These are phyloP conservation scores for Boletus subcaerulescens DNA, from an alignment of 768 basidiomycete species.

Conservation along the genomic window DNA sequence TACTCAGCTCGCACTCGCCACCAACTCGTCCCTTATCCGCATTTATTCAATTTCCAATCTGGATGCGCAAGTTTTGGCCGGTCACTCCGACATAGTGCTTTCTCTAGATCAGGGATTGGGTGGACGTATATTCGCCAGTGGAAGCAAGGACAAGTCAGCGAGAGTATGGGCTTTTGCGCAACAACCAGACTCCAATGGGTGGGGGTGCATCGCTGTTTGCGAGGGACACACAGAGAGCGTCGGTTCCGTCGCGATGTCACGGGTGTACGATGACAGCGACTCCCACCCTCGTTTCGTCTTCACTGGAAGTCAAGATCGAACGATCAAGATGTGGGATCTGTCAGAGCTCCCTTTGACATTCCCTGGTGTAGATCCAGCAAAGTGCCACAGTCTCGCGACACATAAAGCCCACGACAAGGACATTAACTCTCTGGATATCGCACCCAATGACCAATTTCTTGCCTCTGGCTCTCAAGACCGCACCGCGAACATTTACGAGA, in stretches of 20 bases:
- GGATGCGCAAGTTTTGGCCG: slow-evolving; percentile 82
- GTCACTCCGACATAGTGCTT: slow-evolving; percentile 90
- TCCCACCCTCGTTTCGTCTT: slow-evolving; percentile 66
- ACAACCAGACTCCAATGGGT: slow-evolving; percentile 20
- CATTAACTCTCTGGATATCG: slow-evolving; percentile 92
- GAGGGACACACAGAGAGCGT: slow-evolving; percentile 95
- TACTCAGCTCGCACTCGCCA: slow-evolving; percentile 87
- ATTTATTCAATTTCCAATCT: slow-evolving; percentile 75
- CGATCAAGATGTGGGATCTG: slow-evolving; percentile 99
- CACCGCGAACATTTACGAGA: slow-evolving; percentile 85
- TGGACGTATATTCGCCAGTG: slow-evolving; percentile 78
- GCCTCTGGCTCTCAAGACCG: slow-evolving; percentile 96
- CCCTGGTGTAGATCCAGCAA: slow-evolving; percentile 32
- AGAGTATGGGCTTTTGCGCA: slow-evolving; percentile 67
- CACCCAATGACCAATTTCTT: slow-evolving; percentile 84
- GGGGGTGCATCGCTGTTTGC: slow-evolving; percentile 78
- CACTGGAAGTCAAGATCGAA: slow-evolving; percentile 95
- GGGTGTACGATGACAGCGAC: slow-evolving; percentile 28
- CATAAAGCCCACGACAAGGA: slow-evolving; percentile 96
- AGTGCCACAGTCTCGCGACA: slow-evolving; percentile 77
- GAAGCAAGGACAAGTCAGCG: slow-evolving; percentile 88
- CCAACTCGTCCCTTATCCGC: slow-evolving; percentile 94
- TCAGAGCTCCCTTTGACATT: slow-evolving; percentile 41
- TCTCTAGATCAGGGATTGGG: slow-evolving; percentile 68
- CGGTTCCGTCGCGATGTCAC: slow-evolving; percentile 85